These are phyloP conservation scores for Trichoderma citrinoviride DNA, from an alignment of 2,329 filamentous ascomycete species.

Conservation along the genomic window DNA sequence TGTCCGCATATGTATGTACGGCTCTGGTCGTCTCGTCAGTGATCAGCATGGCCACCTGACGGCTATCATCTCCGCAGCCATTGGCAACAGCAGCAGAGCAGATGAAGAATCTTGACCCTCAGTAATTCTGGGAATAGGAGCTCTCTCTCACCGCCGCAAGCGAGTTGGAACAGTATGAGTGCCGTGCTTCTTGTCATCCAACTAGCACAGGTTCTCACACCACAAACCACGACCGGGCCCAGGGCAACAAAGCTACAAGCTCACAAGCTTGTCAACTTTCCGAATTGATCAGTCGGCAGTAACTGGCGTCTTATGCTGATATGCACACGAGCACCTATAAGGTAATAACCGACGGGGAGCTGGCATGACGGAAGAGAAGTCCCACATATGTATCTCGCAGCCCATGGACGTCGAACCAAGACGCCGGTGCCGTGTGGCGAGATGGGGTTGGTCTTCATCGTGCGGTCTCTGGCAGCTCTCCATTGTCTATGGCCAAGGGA, in stretches of 20 bases:
- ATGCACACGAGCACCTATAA: too few species aligned
- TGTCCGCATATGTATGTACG: not conserved
- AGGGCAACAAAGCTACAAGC: not conserved
- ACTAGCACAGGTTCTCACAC: not conserved
- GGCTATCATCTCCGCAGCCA: not conserved
- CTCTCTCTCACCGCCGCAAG: slow-evolving; percentile 5
- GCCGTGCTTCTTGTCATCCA: not conserved
- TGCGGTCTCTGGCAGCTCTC: slow-evolving; percentile 1
- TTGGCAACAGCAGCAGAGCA: not conserved
- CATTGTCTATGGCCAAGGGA: not conserved
- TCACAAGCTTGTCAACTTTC: not conserved
- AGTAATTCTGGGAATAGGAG: slow-evolving; percentile 5
- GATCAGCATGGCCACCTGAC: slow-evolving; percentile 17
- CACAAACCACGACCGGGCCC: not conserved
- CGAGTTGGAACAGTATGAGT: not conserved
- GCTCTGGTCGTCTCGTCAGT: slow-evolving; percentile 1
- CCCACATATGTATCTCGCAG: not conserved
- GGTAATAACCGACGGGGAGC: not conserved
- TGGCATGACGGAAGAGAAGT: not conserved
- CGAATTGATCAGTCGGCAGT: not conserved
- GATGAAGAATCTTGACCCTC: not conserved
- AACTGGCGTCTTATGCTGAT: not conserved
- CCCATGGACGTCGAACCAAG: not conserved
- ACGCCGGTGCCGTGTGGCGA: slow-evolving; percentile 1
- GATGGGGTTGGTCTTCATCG: not conserved